Base-by-base conservation (phyloP, 208 protist species). In the Leishmania tropica region DNA sequence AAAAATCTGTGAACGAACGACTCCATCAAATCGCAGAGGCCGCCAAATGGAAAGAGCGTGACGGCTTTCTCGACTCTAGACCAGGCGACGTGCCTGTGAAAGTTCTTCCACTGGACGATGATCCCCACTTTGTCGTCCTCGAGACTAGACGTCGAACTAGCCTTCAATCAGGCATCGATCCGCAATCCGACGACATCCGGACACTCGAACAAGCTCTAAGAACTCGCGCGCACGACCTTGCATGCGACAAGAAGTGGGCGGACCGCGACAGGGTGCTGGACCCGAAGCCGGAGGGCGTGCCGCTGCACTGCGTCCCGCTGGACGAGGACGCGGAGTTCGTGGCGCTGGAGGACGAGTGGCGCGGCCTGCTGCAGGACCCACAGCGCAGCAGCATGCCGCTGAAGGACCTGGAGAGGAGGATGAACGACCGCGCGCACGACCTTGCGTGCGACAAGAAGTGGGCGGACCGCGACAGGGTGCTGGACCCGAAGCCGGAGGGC, bases 201-300 rank as follows among this genome's bases (percentile, higher is more conserved):
- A 5, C 21, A 42, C 77, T 87, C 35, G 89, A 95, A 76, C 60
- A 83, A 31, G 78, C 82, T 56, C 86, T 96, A 74, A 92, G 90
- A 71, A 76, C 85, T 42, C 86, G 89, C 56, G 89, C 81, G 19
- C 74, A 87, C 47, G 85, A 86, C 72, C 83, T 96, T 2, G 92
- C 90, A 6, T 45, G 40, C 28, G 87, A 79, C 51, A 80, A 81
- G 75, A 88, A 91, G 83, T 79, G 80, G 77, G 60, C 42, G 35
- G 78, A 88, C 65, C 91, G 91, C 79, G 73, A 83, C 11, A 37
- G 78, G 0, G 79, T 90, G 70, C 81, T 93, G 35, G 86, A 88
- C 48, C 71, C 73, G 60, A 75, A 85, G 72, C 88, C 87, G 24
- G 88, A 89, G 71, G 88, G 88, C 60, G 94, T 93, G 51, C 83